phyloP scores from a whole-genome alignment of 805 yeast genomes.

The Metschnikowia chrysomelidarum region DNA sequence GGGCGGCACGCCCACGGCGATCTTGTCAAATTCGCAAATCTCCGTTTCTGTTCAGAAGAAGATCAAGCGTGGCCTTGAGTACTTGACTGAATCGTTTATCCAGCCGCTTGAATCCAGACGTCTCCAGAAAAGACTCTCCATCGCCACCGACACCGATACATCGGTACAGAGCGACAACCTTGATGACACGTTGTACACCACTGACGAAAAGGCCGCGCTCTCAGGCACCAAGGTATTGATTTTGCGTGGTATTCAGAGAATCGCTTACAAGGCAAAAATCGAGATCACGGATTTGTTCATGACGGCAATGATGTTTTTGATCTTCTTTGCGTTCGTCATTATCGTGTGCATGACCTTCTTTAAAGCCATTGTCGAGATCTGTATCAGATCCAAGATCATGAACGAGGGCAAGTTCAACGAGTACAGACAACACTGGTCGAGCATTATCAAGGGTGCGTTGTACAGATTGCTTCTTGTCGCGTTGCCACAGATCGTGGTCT shows the following conservation, averaged over 20 bases:
- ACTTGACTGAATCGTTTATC: conserved; percentile 7
- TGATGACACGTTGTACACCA: conserved; percentile 55
- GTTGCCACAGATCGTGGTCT: conserved; percentile 78
- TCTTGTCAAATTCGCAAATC: conserved; percentile 60
- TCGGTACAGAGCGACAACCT: conserved; percentile 44
- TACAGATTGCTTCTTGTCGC: conserved; percentile 82
- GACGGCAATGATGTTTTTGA: conserved; percentile 81
- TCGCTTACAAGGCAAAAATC: conserved; percentile 76
- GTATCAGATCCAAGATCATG: conserved; percentile 56
- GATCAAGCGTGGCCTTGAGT: conserved; percentile 26
- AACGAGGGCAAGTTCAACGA: conserved; percentile 65
- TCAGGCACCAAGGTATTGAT: conserved; percentile 70
- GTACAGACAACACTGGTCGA: conserved; percentile 79
- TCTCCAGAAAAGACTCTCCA: conserved; percentile 29
- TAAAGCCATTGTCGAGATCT: conserved; percentile 68
- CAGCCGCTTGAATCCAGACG: conserved; percentile 1
- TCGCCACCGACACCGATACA: conserved; percentile 42
- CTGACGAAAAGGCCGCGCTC: conserved; percentile 61
- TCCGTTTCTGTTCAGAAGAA: conserved; percentile 77
- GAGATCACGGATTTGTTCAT: conserved; percentile 84
- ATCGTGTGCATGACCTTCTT: conserved; percentile 55
- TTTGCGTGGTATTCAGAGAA: conserved; percentile 89
- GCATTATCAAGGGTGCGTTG: conserved; percentile 83
- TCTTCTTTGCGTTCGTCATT: conserved; percentile 69
- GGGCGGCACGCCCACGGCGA: conserved; percentile 82